Evolutionary conservation across 768 basidiomycete species (phyloP), one percentile per base, ranked within the genome.

Genomic region (Lactifluus subvellereus): DNA sequence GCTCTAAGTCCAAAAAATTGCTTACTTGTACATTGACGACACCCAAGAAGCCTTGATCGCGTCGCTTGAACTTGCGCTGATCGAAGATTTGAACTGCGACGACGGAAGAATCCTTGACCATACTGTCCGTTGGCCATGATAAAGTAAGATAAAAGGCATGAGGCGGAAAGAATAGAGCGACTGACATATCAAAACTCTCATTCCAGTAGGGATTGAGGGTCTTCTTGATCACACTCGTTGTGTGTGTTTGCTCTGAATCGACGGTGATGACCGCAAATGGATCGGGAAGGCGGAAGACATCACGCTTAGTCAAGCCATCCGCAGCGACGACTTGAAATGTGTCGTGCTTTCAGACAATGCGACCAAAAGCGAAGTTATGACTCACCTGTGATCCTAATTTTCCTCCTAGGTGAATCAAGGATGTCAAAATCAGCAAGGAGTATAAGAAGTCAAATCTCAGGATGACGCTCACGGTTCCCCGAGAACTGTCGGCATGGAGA

Each of bases 191-290:
- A 74, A 99, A 98, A 72, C 89, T 91, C 78, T 98, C 96, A 72
- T 93, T 96, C 94, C 94, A 97, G 75, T 96, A 95, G 0, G 94
- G 91, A 75, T 94, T 94, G 52, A 94, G 75, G 0, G 92, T 93
- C 77, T 92, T 95, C 80, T 94, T 98, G 71, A 98, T 97, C 37
- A 96, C 96, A 60, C 90, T 92, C 16, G 95, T 98, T 1, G 96
- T 96, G 68, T 93, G 89, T 0, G 95, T 98, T 75, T 98, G 95
- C 74, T 97, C 94, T 4, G 94, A 93, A 69, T 99, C 97, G 48
- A 98, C 94, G 22, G 96, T 98, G 74, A 99, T 89, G 70, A 99
- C 94, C 6, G 97, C 96, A 73, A 98, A 98, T 5, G 97, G 96
- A 75, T 98, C 95, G 3, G 96, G 97, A 6, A 98, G 86, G 57